Evolutionary conservation across 371 early-diverging fungal species (phyloP), one percentile per base, ranked within the genome.

Genomic region (Globomyces sp.): DNA sequence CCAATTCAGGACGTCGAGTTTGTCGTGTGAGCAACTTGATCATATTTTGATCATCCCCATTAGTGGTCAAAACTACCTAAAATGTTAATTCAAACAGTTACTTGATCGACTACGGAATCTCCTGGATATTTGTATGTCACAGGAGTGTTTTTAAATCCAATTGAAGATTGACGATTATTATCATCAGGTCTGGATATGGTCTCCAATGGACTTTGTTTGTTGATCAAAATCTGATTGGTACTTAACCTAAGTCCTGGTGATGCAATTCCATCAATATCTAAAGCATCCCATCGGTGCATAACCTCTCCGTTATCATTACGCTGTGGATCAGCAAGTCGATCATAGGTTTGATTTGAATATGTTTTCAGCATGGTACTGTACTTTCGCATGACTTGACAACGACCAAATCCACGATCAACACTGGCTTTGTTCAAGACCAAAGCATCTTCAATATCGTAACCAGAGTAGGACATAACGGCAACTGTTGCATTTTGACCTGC

Each of bases 361-460:
- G 88, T 83, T 65, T 86, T 81, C 81, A 97, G 77, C 68, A 93
- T 69, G 4, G 89, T 86, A 5, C 87, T 80, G 68, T 88, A 92
- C 76, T 96, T 99, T 69, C 95, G 87, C 84, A 96, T 92, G 1
- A 95, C 92, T 71, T 95, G 92, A 74, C 96, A 97, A 60, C 99
- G 87, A 57, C 96, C 97, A 75, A 99, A 95, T n/a, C 99, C 99
- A 65, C 99, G 89, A 80, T 99, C 99, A 3, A 99, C 72, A 51
- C 98, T 94, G 5, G 94, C 87, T 83, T 93, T 95, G 84, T 99
- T 99, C 58, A 99, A 67, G 2, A 99, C 94, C 68, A 99, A 76
- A 11, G 99, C 99, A 86, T 99, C 99, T 86, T 99, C 99, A 80
- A 99, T 98, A 87, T 99, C 99, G 83, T 99, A 99, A 51, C 99